Evolutionary conservation across 225 moss, liverwort and hornwort species (phyloP).

Genomic region (Lunularia cruciata): DNA sequence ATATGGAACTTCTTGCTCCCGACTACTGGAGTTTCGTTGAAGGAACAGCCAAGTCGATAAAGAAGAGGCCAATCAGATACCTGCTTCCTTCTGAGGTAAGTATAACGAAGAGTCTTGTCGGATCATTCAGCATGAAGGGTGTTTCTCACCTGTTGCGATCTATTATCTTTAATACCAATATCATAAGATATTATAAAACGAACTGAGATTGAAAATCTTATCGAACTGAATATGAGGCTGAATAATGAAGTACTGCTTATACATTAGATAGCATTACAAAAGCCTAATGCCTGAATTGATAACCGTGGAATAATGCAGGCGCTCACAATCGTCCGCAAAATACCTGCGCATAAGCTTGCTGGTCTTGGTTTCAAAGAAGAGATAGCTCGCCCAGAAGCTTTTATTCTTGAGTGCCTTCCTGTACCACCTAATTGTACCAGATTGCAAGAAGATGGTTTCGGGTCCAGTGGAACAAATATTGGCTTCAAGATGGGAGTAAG

Average conservation of each 20-base stretch:
- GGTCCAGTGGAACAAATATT: slow-evolving; percentile 4
- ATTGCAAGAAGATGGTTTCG: slow-evolving; percentile 31
- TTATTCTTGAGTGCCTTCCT: slow-evolving; percentile 55
- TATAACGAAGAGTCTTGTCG: not conserved
- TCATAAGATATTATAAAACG: too few relatives aligned
- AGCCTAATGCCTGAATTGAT: too few relatives aligned
- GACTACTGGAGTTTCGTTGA: slow-evolving; percentile 33
- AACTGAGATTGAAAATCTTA: too few relatives aligned
- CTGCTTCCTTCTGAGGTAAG: slow-evolving; percentile 28
- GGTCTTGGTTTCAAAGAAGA: slow-evolving; percentile 56
- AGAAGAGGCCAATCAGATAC: not conserved
- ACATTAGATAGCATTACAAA: too few relatives aligned
- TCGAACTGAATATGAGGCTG: too few relatives aligned
- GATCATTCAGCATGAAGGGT: too few relatives aligned
- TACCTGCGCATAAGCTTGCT: slow-evolving; percentile 50
- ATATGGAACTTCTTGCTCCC: slow-evolving; percentile 2
- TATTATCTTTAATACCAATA: too few relatives aligned
- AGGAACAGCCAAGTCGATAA: not conserved
- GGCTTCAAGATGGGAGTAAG: slow-evolving; percentile 45
- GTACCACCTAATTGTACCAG: slow-evolving; percentile 71
- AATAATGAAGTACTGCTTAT: too few relatives aligned
- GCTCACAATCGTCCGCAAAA: slow-evolving; percentile 46
- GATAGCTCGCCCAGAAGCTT: slow-evolving; percentile 57
- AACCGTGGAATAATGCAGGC: slow-evolving; percentile 46
- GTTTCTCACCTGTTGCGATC: too few relatives aligned